Conservation (phyloP, 2,329 filamentous ascomycete species). For the Stagonosporopsis cucurbitacearum region DNA sequence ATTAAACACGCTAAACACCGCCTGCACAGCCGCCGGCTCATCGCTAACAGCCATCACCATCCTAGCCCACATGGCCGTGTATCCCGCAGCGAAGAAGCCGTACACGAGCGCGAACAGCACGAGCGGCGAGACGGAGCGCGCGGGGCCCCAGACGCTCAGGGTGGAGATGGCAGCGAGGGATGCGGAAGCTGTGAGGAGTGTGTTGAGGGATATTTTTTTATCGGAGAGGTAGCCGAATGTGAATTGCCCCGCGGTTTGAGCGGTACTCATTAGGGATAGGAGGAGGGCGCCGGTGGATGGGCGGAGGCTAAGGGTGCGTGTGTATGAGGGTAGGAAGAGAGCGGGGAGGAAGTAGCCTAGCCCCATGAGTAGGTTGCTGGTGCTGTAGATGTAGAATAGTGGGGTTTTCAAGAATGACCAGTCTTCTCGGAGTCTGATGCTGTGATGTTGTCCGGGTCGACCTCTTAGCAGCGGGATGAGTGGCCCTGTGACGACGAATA, state of each 20-base stretch:
- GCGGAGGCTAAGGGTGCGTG: conserved; percentile 25
- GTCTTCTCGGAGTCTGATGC: conserved; percentile 36
- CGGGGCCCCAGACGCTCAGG: conserved; percentile 52
- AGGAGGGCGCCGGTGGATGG: conserved; percentile 37
- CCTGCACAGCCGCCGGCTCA: conserved; percentile 38
- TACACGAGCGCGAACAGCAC: conserved; percentile 50
- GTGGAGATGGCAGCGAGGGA: conserved; percentile 38
- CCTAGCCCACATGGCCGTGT: conserved; percentile 49
- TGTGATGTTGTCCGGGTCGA: conserved; percentile 42
- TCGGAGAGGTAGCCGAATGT: conserved; percentile 46
- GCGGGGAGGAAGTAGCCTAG: conserved; percentile 50
- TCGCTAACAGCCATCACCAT: conserved; percentile 49
- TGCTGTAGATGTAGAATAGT: conserved; percentile 42
- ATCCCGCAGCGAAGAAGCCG: conserved; percentile 49
- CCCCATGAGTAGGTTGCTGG: conserved; percentile 46
- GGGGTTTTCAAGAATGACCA: conserved; percentile 36
- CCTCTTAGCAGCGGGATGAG: conserved; percentile 49
- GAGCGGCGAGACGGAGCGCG: conserved; percentile 45
- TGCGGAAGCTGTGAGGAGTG: conserved; percentile 38
- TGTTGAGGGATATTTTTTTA: conserved; percentile 43
- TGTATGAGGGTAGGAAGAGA: conserved; percentile 48
- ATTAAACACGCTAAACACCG: conserved; percentile 54
- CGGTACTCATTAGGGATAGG: conserved; percentile 45
- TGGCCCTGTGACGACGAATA: conserved; percentile 38
- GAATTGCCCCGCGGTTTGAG: conserved; percentile 42